Conservation (phyloP, 164 flowering plant species). For the Stephania cephalantha region DNA sequence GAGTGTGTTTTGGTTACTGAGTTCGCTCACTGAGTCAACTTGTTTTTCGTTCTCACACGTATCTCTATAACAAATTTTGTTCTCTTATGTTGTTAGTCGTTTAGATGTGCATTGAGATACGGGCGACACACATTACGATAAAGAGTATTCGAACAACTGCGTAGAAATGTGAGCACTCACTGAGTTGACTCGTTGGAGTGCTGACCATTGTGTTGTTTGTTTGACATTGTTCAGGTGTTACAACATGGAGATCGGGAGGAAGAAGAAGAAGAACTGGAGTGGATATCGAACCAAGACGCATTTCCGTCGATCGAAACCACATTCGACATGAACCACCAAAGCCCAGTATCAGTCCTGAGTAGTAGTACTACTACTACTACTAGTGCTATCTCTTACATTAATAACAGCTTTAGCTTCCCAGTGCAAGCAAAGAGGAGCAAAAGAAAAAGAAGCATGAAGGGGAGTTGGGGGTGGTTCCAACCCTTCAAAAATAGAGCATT, state of each 20-base stretch:
- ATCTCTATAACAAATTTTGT: neutral
- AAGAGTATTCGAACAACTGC: too few species aligned
- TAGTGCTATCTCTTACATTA: slow-evolving; percentile 22
- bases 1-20: too few species aligned
- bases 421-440: slow-evolving; percentile 44
- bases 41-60: neutral
- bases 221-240: neutral
- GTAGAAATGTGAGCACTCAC: neutral
- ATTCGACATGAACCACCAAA: slow-evolving; percentile 45
- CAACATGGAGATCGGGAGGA: slow-evolving; percentile 1
- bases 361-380: slow-evolving; percentile 25
- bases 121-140: too few species aligned
- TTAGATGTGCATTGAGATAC: too few species aligned
- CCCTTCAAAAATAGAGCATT: too few species aligned
- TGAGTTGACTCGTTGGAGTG: slow-evolving; percentile 4
- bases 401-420: slow-evolving; percentile 22
- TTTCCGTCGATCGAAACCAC: slow-evolving; percentile 57
- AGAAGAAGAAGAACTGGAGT: slow-evolving; percentile 76
- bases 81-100: too few species aligned
- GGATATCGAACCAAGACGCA: slow-evolving; percentile 66
- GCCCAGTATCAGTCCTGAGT: slow-evolving; percentile 61
- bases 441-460: slow-evolving; percentile 23
- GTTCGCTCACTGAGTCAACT: neutral
- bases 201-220: neutral
- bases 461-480: neutral